Conservation (phyloP, 352 stramenopile genomes). For the Elongisporangium undulatum region DNA sequence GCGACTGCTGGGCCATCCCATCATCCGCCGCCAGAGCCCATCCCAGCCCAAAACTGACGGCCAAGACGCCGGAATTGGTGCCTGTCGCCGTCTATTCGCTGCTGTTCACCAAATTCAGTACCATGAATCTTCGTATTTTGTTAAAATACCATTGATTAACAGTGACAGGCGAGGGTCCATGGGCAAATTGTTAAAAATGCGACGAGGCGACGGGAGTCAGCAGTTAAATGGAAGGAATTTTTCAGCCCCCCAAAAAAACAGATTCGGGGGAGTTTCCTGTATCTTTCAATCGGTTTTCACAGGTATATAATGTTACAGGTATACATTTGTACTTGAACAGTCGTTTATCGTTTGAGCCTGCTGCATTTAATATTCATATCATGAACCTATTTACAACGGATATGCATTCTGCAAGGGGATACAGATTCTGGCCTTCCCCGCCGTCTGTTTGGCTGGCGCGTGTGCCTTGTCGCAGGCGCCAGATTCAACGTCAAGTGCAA, state of each 20-base stretch:
- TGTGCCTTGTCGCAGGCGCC: background rate
- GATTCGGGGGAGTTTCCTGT: background rate
- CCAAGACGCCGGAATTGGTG: background rate
- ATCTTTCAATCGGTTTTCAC: background rate
- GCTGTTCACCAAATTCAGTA: background rate
- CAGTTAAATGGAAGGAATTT: background rate
- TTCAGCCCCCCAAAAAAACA: background rate
- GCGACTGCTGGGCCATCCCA: background rate
- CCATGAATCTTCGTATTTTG: background rate
- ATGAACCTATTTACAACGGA: too few species aligned
- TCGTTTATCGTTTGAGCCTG: too few species aligned
- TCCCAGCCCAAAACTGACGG: background rate
- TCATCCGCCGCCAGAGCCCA: background rate
- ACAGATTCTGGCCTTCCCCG: background rate
- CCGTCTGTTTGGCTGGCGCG: background rate
- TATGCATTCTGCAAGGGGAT: background rate
- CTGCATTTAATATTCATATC: too few species aligned
- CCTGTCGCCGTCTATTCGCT: background rate
- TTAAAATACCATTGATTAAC: background rate
- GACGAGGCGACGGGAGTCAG: background rate
- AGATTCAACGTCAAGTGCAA: background rate
- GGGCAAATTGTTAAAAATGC: background rate
- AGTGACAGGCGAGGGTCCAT: background rate
- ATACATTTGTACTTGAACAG: background rate
- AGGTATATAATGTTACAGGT: background rate